Percentiles rank a stretch among this genome's conserved stretches.
Conservation (phyloP, 495 filamentous ascomycete genomes). For the Hypoxylon perforatum region DNA sequence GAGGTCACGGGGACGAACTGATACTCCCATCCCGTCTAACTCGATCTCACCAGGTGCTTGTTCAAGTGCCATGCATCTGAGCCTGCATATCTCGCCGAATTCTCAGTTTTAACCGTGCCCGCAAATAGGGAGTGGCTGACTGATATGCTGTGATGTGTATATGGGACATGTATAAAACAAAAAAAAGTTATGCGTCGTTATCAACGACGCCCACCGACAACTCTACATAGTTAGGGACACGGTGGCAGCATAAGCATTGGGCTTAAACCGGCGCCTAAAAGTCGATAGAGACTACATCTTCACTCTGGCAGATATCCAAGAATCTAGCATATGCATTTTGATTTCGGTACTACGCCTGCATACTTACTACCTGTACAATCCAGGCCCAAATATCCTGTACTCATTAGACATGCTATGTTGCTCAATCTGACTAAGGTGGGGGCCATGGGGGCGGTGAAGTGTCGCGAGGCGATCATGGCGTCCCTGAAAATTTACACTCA, state of each 20-base stretch:
- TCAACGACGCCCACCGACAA: not conserved
- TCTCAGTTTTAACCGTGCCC: too few relatives aligned
- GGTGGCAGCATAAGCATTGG: conserved; percentile 4
- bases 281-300: conserved; percentile 24
- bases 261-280: conserved; percentile 21
- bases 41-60: too few relatives aligned
- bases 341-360: not conserved
- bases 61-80: too few relatives aligned
- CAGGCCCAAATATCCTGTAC: too few relatives aligned
- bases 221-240: conserved; percentile 13
- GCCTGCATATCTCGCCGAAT: too few relatives aligned
- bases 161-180: not conserved
- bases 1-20: conserved; percentile 31
- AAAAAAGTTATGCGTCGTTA: not conserved
- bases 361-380: too few relatives aligned
- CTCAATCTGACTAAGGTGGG: not conserved
- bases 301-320: conserved; percentile 21
- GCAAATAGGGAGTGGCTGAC: not conserved
- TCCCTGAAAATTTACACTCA: conserved; percentile 3
- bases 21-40: too few relatives aligned
- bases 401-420: too few relatives aligned
- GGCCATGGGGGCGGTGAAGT: not conserved
- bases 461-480: not conserved
- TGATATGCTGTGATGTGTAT: not conserved
- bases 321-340: not conserved